Conservation (phyloP, 331 rosid genomes). For the Acacia pycnantha region DNA sequence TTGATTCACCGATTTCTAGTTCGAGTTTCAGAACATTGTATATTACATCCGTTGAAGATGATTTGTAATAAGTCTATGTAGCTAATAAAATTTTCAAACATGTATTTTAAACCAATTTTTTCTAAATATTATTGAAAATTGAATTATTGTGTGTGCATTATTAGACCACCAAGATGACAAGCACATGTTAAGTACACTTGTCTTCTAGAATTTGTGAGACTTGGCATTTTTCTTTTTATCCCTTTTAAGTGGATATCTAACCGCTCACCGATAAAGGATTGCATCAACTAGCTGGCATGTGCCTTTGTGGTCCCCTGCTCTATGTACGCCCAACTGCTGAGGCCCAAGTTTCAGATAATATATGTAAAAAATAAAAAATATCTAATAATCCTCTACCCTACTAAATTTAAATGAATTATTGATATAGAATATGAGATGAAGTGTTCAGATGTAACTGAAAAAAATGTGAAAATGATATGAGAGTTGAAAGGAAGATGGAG, state of each 20-base stretch:
- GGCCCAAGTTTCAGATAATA: no score
- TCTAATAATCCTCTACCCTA: no score
- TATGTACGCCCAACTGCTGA: no score
- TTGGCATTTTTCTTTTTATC: neutral
- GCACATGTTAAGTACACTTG: neutral
- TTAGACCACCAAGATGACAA: neutral
- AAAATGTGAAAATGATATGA: neutral
- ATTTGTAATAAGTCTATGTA: no score
- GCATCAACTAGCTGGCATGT: neutral
- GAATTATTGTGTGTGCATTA: no score
- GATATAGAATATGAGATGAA: neutral
- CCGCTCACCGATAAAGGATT: neutral
- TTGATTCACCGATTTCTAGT: no score
- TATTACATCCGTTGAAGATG: no score
- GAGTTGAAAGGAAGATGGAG: neutral
- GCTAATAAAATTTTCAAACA: no score
- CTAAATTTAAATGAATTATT: neutral
- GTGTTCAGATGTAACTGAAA: neutral
- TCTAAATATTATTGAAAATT: no score
- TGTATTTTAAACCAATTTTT: no score
- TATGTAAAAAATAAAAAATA: no score
- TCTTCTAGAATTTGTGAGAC: neutral
- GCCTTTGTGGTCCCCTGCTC: neutral
- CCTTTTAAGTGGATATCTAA: neutral
- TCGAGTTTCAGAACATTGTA: no score